Base-by-base conservation (phyloP, 1,284 basidiomycete genomes). In the Austroboletus novae-zelandiae region DNA sequence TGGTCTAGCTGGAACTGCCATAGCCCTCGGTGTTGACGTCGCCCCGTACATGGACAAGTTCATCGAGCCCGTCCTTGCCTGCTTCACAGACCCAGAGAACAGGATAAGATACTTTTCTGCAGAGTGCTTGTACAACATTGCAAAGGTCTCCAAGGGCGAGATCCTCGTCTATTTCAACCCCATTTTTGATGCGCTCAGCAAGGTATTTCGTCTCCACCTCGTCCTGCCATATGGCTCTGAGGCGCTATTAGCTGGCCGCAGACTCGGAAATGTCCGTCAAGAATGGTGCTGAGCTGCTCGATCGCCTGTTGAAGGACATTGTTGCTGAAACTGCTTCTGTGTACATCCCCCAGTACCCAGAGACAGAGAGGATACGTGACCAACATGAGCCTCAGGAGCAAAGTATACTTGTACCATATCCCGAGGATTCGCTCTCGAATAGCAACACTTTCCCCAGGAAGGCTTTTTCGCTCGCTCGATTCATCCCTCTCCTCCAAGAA, bases 201-300 rank as follows among this genome's bases (percentile, higher is more conserved):
- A 97, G 78, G 94, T 94, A 60, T 56, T 80, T 63, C 20, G 36
- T 35, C 10, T 45, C 61, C 37, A 13, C 9, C 41, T 32, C 47
- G 41, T 25, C 46, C 34, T 31, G 36, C 44, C 40, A 34, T 48
- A 47, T 37, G 36, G 34, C 44, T 14, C 51, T 67, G 40, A 68
- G 5, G 8, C 40, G 34, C 37, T 2, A 48, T 42, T 56, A 97
- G 94, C 89, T 99, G 49, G 92, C 94, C 7, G 94, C 96, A 36
- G 97, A 99, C 68, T 90, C 94, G 0, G 97, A 99, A 61, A 68
- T 94, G 44, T 96, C 96, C 3, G 97, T 99, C 58, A 98, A 98
- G 81, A 99, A 99, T 64, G 97, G 96, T 9, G 95, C 96, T 2
- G 97, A 99, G 68, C 81, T 99, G n/a, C 81, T 99, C 48, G 97